Percentiles rank a stretch among this genome's conserved stretches.
These are phyloP conservation scores for Circinella umbellata DNA, from an alignment of 371 early-diverging fungal genomes.

Conservation along the genomic window DNA sequence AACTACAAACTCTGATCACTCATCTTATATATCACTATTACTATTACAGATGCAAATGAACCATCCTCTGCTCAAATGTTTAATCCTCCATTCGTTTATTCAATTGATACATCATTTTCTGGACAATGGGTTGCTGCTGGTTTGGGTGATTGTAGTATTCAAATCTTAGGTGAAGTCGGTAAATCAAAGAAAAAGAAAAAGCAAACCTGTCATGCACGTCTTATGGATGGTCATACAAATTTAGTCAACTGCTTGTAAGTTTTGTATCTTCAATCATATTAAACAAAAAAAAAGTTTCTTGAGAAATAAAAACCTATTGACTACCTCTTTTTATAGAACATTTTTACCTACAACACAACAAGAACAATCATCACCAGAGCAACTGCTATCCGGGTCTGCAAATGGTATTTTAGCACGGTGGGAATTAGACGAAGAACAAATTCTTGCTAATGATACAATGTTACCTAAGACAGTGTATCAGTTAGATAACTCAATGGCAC, in stretches of 20 bases:
- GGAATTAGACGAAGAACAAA: constrained; percentile 13
- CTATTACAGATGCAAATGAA: constrained; percentile 29
- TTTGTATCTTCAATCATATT: too few species aligned
- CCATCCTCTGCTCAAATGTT: constrained; percentile 47
- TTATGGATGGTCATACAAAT: constrained; percentile 39
- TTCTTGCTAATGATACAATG: not conserved
- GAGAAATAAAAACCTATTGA: too few species aligned
- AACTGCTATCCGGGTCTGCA: constrained; percentile 29
- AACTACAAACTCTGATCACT: too few species aligned
- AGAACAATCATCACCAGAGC: not conserved
- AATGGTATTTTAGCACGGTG: constrained; percentile 25
- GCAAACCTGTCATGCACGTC: constrained; percentile 17
- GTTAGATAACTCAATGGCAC: constrained; percentile 17
- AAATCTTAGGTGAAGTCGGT: constrained; percentile 14
- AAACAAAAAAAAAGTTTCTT: too few species aligned
- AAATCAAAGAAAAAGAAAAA: constrained; percentile 12
- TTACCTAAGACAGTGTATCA: constrained; percentile 6
- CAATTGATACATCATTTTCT: constrained; percentile 27
- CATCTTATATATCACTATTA: not conserved
- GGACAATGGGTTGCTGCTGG: constrained; percentile 50
- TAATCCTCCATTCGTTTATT: constrained; percentile 56
- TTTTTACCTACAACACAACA: constrained; percentile 16
- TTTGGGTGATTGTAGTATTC: constrained; percentile 46
- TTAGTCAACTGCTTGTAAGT: constrained; percentile 49
- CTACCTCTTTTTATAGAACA: constrained; percentile 6